Evolutionary conservation across 2,329 filamentous ascomycete species (phyloP).

Genomic region (Epichloe typhina): DNA sequence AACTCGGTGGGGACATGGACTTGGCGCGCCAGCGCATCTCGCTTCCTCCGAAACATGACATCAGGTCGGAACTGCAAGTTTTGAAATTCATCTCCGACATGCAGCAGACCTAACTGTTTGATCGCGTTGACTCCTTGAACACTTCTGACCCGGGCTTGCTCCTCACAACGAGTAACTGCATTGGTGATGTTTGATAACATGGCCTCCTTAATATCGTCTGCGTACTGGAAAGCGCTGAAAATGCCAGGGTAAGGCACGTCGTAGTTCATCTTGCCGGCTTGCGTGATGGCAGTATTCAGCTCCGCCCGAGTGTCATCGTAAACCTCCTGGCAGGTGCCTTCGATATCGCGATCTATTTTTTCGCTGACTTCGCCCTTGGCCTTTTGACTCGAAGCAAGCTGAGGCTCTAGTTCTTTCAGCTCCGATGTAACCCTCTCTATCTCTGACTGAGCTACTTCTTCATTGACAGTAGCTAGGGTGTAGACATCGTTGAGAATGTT

Average conservation of each 20-base stretch:
- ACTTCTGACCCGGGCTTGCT: slow-evolving; percentile 67
- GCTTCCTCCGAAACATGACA: slow-evolving; percentile 82
- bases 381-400: slow-evolving; percentile 71
- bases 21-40: slow-evolving; percentile 69
- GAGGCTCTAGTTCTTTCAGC: slow-evolving; percentile 69
- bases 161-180: slow-evolving; percentile 68
- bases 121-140: slow-evolving; percentile 74
- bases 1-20: slow-evolving; percentile 80
- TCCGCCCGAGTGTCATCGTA: slow-evolving; percentile 72
- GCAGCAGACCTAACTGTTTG: slow-evolving; percentile 74
- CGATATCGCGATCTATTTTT: slow-evolving; percentile 67
- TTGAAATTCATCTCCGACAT: slow-evolving; percentile 77
- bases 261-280: slow-evolving; percentile 63
- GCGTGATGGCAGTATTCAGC: slow-evolving; percentile 60
- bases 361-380: slow-evolving; percentile 70
- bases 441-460: slow-evolving; percentile 74
- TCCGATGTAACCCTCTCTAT: slow-evolving; percentile 72
- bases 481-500: slow-evolving; percentile 85
- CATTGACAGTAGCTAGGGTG: slow-evolving; percentile 72
- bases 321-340: slow-evolving; percentile 72
- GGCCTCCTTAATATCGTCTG: slow-evolving; percentile 80
- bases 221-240: slow-evolving; percentile 76
- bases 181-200: slow-evolving; percentile 82
- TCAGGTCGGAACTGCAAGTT: slow-evolving; percentile 81
- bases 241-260: slow-evolving; percentile 80